Conservation (phyloP, 2,329 filamentous ascomycete genomes). For the Pseudonectria foliicola region DNA sequence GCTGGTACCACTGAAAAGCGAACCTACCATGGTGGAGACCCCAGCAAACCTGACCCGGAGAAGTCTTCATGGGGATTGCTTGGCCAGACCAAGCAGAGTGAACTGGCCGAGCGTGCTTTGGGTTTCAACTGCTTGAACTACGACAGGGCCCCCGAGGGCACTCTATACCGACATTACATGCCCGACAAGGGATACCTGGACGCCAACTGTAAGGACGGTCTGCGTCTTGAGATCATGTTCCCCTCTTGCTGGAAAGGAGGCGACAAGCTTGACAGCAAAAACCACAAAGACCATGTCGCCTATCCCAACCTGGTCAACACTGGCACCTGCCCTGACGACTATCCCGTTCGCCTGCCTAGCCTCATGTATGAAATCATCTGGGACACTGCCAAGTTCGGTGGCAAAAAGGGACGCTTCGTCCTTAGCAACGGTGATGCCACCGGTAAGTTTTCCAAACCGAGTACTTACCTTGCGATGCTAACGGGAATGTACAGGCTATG, state of each 20-base stretch:
- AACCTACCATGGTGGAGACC: slow-evolving; percentile 62
- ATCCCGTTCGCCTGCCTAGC: slow-evolving; percentile 60
- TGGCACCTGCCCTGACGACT: slow-evolving; percentile 66
- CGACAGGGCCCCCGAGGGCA: slow-evolving; percentile 53
- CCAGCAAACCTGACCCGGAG: slow-evolving; percentile 53
- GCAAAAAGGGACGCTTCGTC: slow-evolving; percentile 61
- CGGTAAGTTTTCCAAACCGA: slow-evolving; percentile 38
- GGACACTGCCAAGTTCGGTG: slow-evolving; percentile 59
- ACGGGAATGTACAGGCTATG: slow-evolving; percentile 55
- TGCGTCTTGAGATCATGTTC: slow-evolving; percentile 81
- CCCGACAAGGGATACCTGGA: slow-evolving; percentile 77
- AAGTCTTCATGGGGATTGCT: slow-evolving; percentile 64
- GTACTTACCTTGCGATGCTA: no score
- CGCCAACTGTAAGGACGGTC: slow-evolving; percentile 69
- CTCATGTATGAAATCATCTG: slow-evolving; percentile 86
- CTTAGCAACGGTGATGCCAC: slow-evolving; percentile 72
- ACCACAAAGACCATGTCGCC: slow-evolving; percentile 62
- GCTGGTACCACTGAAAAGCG: slow-evolving; percentile 64
- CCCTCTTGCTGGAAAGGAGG: slow-evolving; percentile 83
- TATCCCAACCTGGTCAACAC: slow-evolving; percentile 73
- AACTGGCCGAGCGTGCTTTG: slow-evolving; percentile 70
- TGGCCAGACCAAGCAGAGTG: slow-evolving; percentile 57
- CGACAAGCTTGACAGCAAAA: slow-evolving; percentile 46
- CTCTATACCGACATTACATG: slow-evolving; percentile 73
- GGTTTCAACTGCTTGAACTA: slow-evolving; percentile 98